These are phyloP conservation scores for Musa beccarii DNA, from an alignment of 176 grass and related monocot genomes.

Conservation along the genomic window DNA sequence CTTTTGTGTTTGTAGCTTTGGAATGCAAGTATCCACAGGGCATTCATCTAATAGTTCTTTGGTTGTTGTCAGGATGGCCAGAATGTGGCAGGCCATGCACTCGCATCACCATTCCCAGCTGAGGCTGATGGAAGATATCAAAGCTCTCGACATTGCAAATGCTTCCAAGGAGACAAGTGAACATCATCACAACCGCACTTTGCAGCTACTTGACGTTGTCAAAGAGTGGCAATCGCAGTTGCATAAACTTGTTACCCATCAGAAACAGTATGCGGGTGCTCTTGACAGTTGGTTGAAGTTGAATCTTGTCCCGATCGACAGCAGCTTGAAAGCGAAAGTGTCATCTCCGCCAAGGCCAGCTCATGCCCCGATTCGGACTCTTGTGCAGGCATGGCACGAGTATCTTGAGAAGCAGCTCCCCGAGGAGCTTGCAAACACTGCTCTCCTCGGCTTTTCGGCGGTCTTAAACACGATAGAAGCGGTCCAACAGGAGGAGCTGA, in stretches of 20 bases:
- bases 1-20: too few relatives aligned
- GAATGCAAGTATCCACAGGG: too few relatives aligned
- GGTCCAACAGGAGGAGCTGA: constrained; percentile 89
- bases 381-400: constrained; percentile 76
- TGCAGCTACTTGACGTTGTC: constrained; percentile 61
- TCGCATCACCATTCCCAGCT: constrained; percentile 59
- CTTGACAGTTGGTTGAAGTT: constrained; percentile 78
- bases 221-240: constrained; percentile 77
- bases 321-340: constrained; percentile 88
- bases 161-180: constrained; percentile 63
- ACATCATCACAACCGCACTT: constrained; percentile 66
- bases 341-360: constrained; percentile 65
- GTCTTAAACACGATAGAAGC: constrained; percentile 63
- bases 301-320: constrained; percentile 89
- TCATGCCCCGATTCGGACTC: constrained; percentile 60
- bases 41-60: constrained; percentile 9
- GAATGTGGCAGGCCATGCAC: constrained; percentile 92
- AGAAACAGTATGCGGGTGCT: constrained; percentile 72
- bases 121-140: constrained; percentile 52
- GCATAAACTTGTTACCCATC: constrained; percentile 46
- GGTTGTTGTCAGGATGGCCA: constrained; percentile 53
- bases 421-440: constrained; percentile 66
- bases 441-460: constrained; percentile 64
- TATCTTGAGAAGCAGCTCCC: constrained; percentile 60
- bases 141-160: constrained; percentile 57